Conservation (phyloP, 305 asterid species). For the Withania somnifera region DNA sequence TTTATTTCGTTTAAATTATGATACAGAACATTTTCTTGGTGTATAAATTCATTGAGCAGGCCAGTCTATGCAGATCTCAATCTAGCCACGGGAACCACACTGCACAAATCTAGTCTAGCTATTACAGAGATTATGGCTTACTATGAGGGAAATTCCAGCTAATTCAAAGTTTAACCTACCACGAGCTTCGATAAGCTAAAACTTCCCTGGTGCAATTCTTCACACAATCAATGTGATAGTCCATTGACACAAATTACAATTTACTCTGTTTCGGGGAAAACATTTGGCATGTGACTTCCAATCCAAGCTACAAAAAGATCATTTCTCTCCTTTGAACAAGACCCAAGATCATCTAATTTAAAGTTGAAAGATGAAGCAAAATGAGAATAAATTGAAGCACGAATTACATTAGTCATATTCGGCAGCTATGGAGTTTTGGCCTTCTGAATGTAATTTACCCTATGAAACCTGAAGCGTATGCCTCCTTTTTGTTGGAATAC, state of each 20-base stretch:
- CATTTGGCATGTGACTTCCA: background rate
- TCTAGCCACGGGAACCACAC: too few relatives aligned
- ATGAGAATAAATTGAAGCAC: background rate
- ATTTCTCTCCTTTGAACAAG: background rate
- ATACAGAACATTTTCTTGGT: background rate
- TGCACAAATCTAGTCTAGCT: too few relatives aligned
- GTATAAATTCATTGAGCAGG: background rate
- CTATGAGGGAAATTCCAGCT: background rate
- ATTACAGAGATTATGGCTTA: background rate
- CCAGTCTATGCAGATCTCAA: too few relatives aligned
- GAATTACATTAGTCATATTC: background rate
- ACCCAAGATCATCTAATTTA: background rate
- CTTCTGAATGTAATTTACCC: background rate
- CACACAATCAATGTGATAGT: background rate
- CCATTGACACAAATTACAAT: background rate
- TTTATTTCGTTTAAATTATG: background rate
- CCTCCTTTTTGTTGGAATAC: background rate
- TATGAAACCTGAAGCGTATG: background rate
- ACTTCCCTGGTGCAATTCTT: background rate
- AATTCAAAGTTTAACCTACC: background rate
- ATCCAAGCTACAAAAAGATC: background rate
- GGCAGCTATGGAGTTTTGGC: background rate
- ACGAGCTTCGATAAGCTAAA: background rate
- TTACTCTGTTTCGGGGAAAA: background rate
- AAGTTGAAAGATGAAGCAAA: background rate